Evolutionary conservation across 1,284 basidiomycete species (phyloP), one percentile per base, ranked within the genome.

Genomic region (Amylostereum areolatum): DNA sequence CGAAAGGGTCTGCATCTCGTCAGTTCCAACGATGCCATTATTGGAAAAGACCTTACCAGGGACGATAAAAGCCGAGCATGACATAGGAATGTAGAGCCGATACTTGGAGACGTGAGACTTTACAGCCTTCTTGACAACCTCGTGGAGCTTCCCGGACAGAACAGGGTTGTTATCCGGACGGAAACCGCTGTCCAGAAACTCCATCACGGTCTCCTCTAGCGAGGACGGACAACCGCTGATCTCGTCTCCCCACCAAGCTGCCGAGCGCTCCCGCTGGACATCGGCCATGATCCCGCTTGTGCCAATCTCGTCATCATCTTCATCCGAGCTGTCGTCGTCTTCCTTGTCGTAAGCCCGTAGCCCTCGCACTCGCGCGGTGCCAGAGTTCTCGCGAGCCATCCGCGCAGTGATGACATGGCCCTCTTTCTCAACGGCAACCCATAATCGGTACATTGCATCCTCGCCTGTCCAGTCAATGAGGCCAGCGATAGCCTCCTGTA

Each of bases 191-290:
- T 69, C 68, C 0, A 73, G 50, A 6, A 72, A 57, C 2, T 41
- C 48, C 58, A 71, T 56, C 7, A 64, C 64, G 1, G 67, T 71
- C 55, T 75, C 72, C 35, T 71, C 70, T 7, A 75, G 53, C 10
- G 66, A 60, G 0, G 71, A 69, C 0, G 73, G 73, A 33, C 57
- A 65, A 1, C 72, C 72, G 49, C 70, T 72, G 35, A 67, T 57
- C 2, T 64, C 63, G 48, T 75, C 72, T 3, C 58, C 62, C 67
- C 66, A 70, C 64, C 56, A 67, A 1, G 65, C 60, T 4, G 48
- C 48, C 3, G 60, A 65, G 6, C 51, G 55, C 25, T 53, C 43
- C 4, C 55, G 53, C 6, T 52, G 27, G 5, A 51, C 56, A 18
- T 18, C 18, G 18, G 36, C 3, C 5, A 2, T 29, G 35, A 29